These are phyloP conservation scores for Strigomonas culicis DNA, from an alignment of 208 protist genomes.

Conservation along the genomic window DNA sequence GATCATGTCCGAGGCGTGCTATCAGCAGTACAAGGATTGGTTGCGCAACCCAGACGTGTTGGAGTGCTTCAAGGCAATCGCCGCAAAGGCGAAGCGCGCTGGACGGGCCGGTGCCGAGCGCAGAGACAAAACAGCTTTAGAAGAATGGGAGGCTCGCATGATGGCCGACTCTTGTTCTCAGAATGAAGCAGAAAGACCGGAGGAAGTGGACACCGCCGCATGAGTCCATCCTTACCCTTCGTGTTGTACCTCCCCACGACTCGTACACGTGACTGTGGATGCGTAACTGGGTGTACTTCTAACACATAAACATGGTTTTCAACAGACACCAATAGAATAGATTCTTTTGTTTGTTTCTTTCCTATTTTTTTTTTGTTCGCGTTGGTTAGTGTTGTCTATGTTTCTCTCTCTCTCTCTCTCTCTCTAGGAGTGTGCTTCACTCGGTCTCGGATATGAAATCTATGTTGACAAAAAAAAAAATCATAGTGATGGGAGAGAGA, in stretches of 20 bases:
- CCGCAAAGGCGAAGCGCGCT: constrained; percentile 63
- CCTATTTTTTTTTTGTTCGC: no score
- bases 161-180: constrained; percentile 22
- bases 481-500: no score
- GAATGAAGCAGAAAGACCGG: not conserved
- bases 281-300: no score
- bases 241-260: not conserved
- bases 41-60: constrained; percentile 68
- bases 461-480: no score
- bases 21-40: constrained; percentile 88
- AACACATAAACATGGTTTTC: no score
- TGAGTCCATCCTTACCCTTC: no score
- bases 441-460: no score
- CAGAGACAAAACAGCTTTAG: constrained; percentile 63
- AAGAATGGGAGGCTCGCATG: constrained; percentile 87
- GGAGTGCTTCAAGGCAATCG: constrained; percentile 79
- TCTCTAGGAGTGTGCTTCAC: no score
- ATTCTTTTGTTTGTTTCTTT: not conserved
- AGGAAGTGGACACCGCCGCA: no score
- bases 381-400: no score
- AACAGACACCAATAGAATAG: not conserved
- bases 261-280: not conserved
- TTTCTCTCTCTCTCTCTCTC: no score
- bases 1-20: constrained; percentile 81
- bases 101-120: constrained; percentile 50